Base-by-base conservation (phyloP, 1,284 basidiomycete species). In the Grifola frondosa region DNA sequence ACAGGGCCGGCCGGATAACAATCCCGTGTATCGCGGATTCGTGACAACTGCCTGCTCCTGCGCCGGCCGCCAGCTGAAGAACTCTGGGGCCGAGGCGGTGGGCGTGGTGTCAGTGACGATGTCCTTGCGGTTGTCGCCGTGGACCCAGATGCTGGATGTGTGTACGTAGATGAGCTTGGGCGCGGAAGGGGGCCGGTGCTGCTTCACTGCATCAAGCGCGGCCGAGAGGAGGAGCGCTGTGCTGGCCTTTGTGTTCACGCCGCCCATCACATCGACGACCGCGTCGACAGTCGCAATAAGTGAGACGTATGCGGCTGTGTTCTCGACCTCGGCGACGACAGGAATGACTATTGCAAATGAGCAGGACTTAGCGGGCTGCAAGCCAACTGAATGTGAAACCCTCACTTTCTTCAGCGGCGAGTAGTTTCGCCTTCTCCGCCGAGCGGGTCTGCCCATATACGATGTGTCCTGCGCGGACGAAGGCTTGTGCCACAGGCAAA, bases 371-470 rank as follows among this genome's bases (percentile, higher is more conserved):
- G 24, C 13, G 13, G 33, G n/a, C n/a, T n/a, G n/a, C n/a, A 31
- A 17, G 2, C 13, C 20, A 36, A 3, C 17, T 17, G n/a, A 34
- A 24, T 20, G 30, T 11, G 9, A 5, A 13, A 17, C n/a, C 60
- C 65, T 43, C 35, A 71, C 70, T 75, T 60, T 78, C 77, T 54
- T 75, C 68, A 11, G 65, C 63, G 1, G 66, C 64, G 2, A 79
- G 64, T 30, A 55, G 46, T 35, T 68, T 67, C 1, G 64, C 68
- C 41, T 70, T 71, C 5, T 49, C 56, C 6, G 65, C 61, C 5
- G 66, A 69, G 25, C 78, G 70, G 0, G 74, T 75, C 11, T 68
- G 61, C 17, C 77, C 77, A 43, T 74, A 77, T 4, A 79, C 77
- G 20, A 69, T 65, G 49, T 80, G 75, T 0, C 78, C 78, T 0